phyloP scores from a whole-genome alignment of 163 green algal species.

The Chlorella variabilis region DNA sequence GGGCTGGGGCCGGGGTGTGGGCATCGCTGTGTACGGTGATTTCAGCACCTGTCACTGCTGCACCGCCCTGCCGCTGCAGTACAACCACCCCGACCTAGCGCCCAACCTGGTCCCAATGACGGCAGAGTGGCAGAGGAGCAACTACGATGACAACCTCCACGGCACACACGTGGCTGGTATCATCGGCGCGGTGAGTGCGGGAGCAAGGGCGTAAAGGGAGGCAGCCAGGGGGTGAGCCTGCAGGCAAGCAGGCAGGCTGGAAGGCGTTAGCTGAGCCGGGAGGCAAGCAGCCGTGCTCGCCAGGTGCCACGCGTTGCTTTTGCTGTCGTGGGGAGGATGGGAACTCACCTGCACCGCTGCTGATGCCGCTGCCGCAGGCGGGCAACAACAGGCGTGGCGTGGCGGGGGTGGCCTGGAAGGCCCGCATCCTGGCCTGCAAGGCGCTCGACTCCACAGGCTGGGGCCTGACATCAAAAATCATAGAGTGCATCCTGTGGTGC shows the following conservation, averaged over 20 bases:
- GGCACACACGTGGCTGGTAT: constrained; percentile 70
- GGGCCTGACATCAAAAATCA: constrained; percentile 27
- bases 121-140: neutral
- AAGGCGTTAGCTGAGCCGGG: neutral
- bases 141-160: constrained; percentile 53
- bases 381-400: constrained; percentile 35
- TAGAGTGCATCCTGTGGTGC: constrained; percentile 25
- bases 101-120: constrained; percentile 36
- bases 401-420: constrained; percentile 7
- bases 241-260: neutral
- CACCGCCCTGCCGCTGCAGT: constrained; percentile 5
- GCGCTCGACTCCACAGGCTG: constrained; percentile 23
- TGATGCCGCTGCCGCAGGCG: too few species aligned
- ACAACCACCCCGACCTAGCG: constrained; percentile 60
- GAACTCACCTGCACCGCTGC: too few species aligned
- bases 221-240: too few species aligned
- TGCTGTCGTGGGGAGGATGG: too few species aligned
- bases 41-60: too few species aligned
- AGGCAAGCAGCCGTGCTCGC: too few species aligned
- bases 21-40: too few species aligned
- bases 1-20: too few species aligned
- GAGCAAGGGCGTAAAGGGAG: neutral
- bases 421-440: constrained; percentile 38
- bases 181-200: constrained; percentile 33
- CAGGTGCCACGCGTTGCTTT: too few species aligned